Evolutionary conservation across 2,329 filamentous ascomycete genomes (phyloP), one percentile per base, ranked within the genome.

Genomic region (Epichloe sp.): DNA sequence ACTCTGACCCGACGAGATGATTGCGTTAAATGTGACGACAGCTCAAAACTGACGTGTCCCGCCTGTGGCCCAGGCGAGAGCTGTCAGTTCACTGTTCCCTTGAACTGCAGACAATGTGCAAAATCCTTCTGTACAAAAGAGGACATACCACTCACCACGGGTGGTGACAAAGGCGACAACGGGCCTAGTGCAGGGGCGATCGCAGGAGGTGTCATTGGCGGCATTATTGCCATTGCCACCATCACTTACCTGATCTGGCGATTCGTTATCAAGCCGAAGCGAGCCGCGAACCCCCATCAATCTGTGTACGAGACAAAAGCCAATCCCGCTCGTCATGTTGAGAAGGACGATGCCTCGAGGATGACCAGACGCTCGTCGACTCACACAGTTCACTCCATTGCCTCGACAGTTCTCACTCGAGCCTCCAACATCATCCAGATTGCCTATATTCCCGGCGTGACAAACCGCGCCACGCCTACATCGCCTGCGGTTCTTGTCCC

Each of bases 351-450:
- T 35, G 57, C 57, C 23, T 59, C 63, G 3, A 58, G 65, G 48
- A 58, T 63, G 75, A 63, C 73, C 66, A 52, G 74, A 73, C 77
- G 89, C 59, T 79, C 85, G 51, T 93, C 90, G 11, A 86, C 87
- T 44, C 82, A 93, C 64, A 87, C 87, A n/a, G 84, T 91, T 50
- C 79, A 85, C 61, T 97, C 91, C 12, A 88, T 98, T 63, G 93
- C 93, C 15, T 96, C 90, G 10, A 97, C 91, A 26, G 89, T 97
- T 53, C 79, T 96, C 54, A 97, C 93, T 17, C 83, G 93, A 55
- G 93, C 93, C 47, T 97, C 93, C 62, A 98, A 98, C 72, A 91
- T 98, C 65, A 98, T 98, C 61, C 93, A 97, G 70, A 98, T 98
- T 68, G 93, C 93, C 51, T 98, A 97, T 68, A 97, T 98, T 58